Conservation (phyloP, 139 green algal species). For the Astrephomene gubernaculifera region DNA sequence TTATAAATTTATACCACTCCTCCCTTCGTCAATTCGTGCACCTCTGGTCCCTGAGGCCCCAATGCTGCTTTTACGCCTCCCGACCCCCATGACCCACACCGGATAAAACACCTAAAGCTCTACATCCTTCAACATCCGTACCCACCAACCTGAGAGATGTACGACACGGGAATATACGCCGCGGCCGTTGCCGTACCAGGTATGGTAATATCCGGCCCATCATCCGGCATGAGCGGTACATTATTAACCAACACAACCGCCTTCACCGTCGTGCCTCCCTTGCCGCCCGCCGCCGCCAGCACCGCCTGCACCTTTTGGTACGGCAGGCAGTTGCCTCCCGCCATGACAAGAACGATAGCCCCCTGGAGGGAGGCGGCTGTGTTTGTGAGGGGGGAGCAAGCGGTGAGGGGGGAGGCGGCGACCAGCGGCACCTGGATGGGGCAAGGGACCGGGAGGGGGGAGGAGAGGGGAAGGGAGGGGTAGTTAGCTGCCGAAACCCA, state of each 20-base stretch:
- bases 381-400: neutral
- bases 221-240: neutral
- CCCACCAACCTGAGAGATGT: neutral
- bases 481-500: too few relatives aligned
- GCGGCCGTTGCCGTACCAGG: neutral
- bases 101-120: neutral
- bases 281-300: conserved; percentile 56
- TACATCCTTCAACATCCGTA: neutral
- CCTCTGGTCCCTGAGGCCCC: neutral
- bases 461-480: too few relatives aligned
- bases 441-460: too few relatives aligned
- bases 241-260: conserved; percentile 80
- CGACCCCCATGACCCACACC: too few relatives aligned
- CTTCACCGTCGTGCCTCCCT: too few relatives aligned
- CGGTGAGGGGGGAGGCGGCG: neutral
- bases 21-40: neutral
- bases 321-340: conserved; percentile 76
- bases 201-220: neutral
- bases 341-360: conserved; percentile 57
- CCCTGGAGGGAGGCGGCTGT: too few relatives aligned
- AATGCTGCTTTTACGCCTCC: neutral
- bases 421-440: neutral
- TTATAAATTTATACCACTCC: neutral
- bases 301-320: conserved; percentile 56
- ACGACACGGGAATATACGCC: neutral